These are phyloP conservation scores for Heterobasidion parviporum DNA, from an alignment of 1,284 basidiomycete genomes.

Conservation along the genomic window DNA sequence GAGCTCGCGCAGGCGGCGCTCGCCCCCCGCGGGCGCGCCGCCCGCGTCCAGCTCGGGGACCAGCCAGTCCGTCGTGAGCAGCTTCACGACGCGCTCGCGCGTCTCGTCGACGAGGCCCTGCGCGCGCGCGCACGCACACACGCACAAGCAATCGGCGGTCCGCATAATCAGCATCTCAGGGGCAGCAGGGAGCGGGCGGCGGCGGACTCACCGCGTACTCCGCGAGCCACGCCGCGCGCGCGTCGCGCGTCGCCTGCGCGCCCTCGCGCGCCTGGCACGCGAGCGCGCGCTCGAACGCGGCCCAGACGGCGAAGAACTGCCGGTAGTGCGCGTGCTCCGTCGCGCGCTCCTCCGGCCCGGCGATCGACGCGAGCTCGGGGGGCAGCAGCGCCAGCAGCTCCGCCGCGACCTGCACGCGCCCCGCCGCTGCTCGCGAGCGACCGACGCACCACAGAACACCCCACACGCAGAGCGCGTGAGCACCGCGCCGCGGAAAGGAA, in stretches of 20 bases:
- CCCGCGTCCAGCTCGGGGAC: conserved; percentile 40
- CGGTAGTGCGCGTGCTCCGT: conserved; percentile 68
- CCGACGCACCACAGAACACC: too few relatives aligned
- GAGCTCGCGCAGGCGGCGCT: conserved; percentile 62
- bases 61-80: conserved; percentile 75
- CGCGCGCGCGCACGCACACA: not conserved
- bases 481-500: not conserved
- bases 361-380: conserved; percentile 47
- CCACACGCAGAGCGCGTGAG: not conserved
- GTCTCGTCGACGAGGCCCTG: conserved; percentile 52
- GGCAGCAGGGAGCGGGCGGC: conserved; percentile 1
- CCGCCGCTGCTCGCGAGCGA: conserved; percentile 42
- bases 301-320: conserved; percentile 69
- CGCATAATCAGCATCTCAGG: too few relatives aligned
- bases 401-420: conserved; percentile 66
- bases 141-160: too few relatives aligned
- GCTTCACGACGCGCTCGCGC: conserved; percentile 49
- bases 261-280: conserved; percentile 48
- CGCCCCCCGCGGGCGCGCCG: conserved; percentile 29
- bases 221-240: conserved; percentile 48
- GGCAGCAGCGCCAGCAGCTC: conserved; percentile 62
- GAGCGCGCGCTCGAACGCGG: conserved; percentile 45
- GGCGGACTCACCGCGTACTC: conserved; percentile 45
- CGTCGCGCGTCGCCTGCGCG: conserved; percentile 48
- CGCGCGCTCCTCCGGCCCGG: conserved; percentile 52